These are phyloP conservation scores for Mercurialis annua DNA, from an alignment of 345 rosid genomes.

Conservation along the genomic window DNA sequence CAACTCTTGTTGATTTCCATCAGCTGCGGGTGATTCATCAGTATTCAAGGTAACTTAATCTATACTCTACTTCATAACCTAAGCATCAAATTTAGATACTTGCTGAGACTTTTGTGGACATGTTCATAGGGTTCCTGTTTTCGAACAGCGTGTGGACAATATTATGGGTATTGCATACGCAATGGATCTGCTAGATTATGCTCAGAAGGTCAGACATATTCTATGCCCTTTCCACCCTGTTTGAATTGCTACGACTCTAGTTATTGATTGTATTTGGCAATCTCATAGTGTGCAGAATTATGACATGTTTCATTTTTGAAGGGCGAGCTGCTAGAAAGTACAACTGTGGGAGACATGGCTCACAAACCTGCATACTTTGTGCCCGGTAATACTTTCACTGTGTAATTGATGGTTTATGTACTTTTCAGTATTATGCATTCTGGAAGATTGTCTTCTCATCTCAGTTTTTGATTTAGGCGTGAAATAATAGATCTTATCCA, in stretches of 20 bases:
- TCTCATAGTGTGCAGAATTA: conserved; percentile 45
- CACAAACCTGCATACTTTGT: conserved; percentile 97
- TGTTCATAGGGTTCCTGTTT: conserved; percentile 85
- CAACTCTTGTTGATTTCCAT: conserved; percentile 82
- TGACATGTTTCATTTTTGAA: conserved; percentile 68
- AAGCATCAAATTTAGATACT: not conserved
- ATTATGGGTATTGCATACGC: conserved; percentile 97
- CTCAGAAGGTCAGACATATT: conserved; percentile 67
- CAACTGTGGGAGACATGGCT: conserved; percentile 86
- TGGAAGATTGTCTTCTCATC: not conserved
- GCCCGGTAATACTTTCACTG: conserved; percentile 59
- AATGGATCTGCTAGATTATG: conserved; percentile 94
- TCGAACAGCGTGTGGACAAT: conserved; percentile 97
- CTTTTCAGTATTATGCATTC: not conserved
- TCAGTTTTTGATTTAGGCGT: not conserved
- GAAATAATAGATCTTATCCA: not conserved
- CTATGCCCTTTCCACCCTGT: conserved; percentile 15
- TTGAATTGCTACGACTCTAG: conserved; percentile 17
- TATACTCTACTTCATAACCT: not conserved
- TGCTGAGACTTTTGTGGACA: conserved; percentile 20
- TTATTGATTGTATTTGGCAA: conserved; percentile 33
- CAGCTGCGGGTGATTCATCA: conserved; percentile 94
- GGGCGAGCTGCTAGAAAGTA: conserved; percentile 88
- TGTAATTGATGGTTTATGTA: not conserved
- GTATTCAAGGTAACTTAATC: conserved; percentile 65